These are phyloP conservation scores for Debaryomyces coudertii DNA, from an alignment of 1,139 yeast species.

Conservation along the genomic window DNA sequence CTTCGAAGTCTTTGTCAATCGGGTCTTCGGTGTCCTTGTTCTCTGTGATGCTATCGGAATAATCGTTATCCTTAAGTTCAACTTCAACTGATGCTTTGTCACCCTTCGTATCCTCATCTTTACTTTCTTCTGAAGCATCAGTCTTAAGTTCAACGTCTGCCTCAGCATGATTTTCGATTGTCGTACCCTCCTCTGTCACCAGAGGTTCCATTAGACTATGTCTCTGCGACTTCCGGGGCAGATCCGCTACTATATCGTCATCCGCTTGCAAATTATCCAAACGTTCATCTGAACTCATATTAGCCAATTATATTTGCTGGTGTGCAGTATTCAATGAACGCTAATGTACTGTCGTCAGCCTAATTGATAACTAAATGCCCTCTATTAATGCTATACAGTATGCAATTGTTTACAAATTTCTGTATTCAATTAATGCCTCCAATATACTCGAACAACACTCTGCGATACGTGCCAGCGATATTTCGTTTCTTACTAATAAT, in stretches of 20 bases:
- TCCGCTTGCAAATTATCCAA: neutral
- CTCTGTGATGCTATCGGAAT: neutral
- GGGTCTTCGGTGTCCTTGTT: constrained; percentile 7
- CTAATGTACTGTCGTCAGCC: neutral
- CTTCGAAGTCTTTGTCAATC: neutral
- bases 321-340: neutral
- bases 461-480: constrained; percentile 4
- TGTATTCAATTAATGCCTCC: constrained; percentile 2
- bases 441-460: constrained; percentile 1
- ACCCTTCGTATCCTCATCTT: constrained; percentile 1
- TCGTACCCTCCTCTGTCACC: neutral
- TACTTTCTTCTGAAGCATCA: constrained; percentile 5
- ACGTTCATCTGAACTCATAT: constrained; percentile 7
- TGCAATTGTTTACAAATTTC: constrained; percentile 1
- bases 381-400: constrained; percentile 2
- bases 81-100: neutral
- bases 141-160: neutral
- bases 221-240: neutral
- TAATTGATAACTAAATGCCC: neutral
- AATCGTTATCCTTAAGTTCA: neutral
- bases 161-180: neutral
- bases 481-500: neutral
- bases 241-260: constrained; percentile 1
- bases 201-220: neutral
- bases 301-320: constrained; percentile 1